Conservation (phyloP, 1,139 yeast genomes). For the Yamadazyma epiphylla region DNA sequence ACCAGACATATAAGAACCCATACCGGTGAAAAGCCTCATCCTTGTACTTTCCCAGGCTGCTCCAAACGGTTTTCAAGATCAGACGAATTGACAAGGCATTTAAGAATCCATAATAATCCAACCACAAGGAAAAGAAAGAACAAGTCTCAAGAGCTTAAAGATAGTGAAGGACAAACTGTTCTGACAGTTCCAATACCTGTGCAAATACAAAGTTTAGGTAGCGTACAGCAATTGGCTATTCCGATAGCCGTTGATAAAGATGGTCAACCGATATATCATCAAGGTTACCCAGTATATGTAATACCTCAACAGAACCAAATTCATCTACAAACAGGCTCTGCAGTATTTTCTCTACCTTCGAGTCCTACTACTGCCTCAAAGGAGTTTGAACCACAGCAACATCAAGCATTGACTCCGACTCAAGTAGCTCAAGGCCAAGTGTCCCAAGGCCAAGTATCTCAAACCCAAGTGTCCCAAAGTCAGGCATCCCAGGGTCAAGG, state of each 20-base stretch:
- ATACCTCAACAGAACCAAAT: slow-evolving; percentile 18
- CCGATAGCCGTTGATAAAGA: slow-evolving; percentile 33
- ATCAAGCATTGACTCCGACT: slow-evolving; percentile 10
- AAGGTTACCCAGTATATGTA: slow-evolving; percentile 32
- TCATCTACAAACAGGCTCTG: slow-evolving; percentile 13
- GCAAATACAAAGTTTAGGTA: slow-evolving; percentile 1
- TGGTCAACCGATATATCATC: slow-evolving; percentile 33
- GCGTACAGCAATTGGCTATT: slow-evolving; percentile 14
- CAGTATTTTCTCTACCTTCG: slow-evolving; percentile 23
- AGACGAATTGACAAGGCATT: slow-evolving; percentile 68
- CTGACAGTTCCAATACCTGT: background rate
- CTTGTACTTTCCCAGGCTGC: slow-evolving; percentile 67
- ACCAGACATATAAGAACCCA: slow-evolving; percentile 70
- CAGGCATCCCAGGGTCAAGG: slow-evolving; percentile 9
- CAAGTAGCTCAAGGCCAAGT: slow-evolving; percentile 5
- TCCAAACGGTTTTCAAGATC: slow-evolving; percentile 61
- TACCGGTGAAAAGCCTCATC: slow-evolving; percentile 74
- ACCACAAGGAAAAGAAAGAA: slow-evolving; percentile 35
- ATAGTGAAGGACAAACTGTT: slow-evolving; percentile 4
- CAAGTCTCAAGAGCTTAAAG: slow-evolving; percentile 11
- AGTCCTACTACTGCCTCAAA: slow-evolving; percentile 19
- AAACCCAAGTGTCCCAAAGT: no score
- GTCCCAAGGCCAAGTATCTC: no score
- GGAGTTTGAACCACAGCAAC: slow-evolving; percentile 3
- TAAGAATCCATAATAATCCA: slow-evolving; percentile 60